Evolutionary conservation across 345 rosid species (phyloP).

Genomic region (Lumnitzera racemosa): DNA sequence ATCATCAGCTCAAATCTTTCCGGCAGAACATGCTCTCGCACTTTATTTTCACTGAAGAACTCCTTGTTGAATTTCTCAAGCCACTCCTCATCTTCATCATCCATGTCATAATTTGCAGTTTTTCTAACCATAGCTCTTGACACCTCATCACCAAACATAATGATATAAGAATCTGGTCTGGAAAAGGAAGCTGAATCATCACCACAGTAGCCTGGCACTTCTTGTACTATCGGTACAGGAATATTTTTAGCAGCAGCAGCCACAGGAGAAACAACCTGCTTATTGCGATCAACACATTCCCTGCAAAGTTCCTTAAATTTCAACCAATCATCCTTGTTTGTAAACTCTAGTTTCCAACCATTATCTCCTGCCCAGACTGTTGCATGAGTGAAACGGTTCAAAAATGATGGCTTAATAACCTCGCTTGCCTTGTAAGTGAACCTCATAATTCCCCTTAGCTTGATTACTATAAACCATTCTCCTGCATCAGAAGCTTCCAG

Average conservation of each 20-base stretch:
- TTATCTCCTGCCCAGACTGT: slow-evolving; percentile 64
- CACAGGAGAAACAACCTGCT: slow-evolving; percentile 12
- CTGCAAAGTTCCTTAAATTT: slow-evolving; percentile 78
- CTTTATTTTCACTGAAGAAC: slow-evolving; percentile 19
- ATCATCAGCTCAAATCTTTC: slow-evolving; percentile 78
- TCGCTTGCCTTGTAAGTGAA: slow-evolving; percentile 43
- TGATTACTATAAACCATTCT: slow-evolving; percentile 64
- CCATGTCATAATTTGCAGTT: slow-evolving; percentile 76
- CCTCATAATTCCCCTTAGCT: slow-evolving; percentile 43
- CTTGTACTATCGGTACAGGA: slow-evolving; percentile 76
- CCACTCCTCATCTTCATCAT: slow-evolving; percentile 94
- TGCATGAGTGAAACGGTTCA: slow-evolving; percentile 62
- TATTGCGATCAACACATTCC: slow-evolving; percentile 71
- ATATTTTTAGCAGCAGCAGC: slow-evolving; percentile 41
- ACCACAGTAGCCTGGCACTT: slow-evolving; percentile 49
- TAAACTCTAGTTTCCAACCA: slow-evolving; percentile 85
- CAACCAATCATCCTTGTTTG: slow-evolving; percentile 60
- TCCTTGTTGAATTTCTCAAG: slow-evolving; percentile 46
- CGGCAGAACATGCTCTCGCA: slow-evolving; percentile 32
- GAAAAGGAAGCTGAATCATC: slow-evolving; percentile 21
- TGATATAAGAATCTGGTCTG: slow-evolving; percentile 56
- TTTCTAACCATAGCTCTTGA: slow-evolving; percentile 68
- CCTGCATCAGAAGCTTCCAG: slow-evolving; percentile 49
- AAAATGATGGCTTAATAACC: slow-evolving; percentile 51
- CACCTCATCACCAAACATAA: slow-evolving; percentile 52